A percentile compares a stretch with the other conserved stretches of the same genome.
Evolutionary conservation across 2,329 filamentous ascomycete species (phyloP).

Genomic region (Alternaria ethzedia): DNA sequence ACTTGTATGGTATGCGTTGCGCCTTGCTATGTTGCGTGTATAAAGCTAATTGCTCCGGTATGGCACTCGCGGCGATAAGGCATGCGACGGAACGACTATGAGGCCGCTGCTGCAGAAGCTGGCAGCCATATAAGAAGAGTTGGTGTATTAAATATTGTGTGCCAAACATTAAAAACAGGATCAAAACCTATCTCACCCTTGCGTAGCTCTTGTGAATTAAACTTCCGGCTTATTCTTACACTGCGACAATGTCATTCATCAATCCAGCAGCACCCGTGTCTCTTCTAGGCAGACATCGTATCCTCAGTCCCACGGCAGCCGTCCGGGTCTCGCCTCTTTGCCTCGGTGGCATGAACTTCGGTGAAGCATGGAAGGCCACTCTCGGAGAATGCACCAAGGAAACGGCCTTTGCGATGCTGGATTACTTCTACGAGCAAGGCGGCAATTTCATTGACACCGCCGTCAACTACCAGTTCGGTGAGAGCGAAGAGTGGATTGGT

Average conservation of each 20-base stretch:
- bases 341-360: slow-evolving; percentile 71
- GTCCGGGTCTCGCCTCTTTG: slow-evolving; percentile 58
- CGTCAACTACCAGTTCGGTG: slow-evolving; percentile 49
- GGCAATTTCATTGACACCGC: slow-evolving; percentile 77
- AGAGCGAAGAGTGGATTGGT: slow-evolving; percentile 53
- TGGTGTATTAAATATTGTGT: neutral
- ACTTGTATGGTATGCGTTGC: neutral
- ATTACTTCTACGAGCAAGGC: slow-evolving; percentile 69
- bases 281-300: slow-evolving; percentile 67
- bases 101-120: neutral
- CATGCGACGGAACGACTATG: neutral
- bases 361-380: slow-evolving; percentile 61
- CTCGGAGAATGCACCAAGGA: slow-evolving; percentile 72
- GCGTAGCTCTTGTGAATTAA: neutral
- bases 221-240: neutral
- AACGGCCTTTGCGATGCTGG: slow-evolving; percentile 68
- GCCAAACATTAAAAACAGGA: neutral
- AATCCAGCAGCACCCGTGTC: slow-evolving; percentile 44
- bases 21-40: neutral
- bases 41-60: neutral
- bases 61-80: neutral
- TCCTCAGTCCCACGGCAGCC: slow-evolving; percentile 69
- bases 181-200: neutral
- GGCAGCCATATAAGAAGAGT: neutral
- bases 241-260: slow-evolving; percentile 10